These are phyloP conservation scores for Castanea mollissima DNA, from an alignment of 306 rosid genomes.

Conservation along the genomic window DNA sequence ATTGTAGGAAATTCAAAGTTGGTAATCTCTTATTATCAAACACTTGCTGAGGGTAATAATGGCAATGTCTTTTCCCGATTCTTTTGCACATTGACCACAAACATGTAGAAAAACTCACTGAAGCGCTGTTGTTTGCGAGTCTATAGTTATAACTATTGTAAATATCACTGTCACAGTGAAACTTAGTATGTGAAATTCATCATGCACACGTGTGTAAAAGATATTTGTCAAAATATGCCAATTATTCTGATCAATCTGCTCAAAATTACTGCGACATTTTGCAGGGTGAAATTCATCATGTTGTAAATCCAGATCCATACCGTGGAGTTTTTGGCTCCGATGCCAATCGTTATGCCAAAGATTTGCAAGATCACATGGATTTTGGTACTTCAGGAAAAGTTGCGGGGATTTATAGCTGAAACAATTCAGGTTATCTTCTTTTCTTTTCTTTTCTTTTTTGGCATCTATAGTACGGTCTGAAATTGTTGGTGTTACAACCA, in stretches of 20 bases:
- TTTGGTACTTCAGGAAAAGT: conserved; percentile 78
- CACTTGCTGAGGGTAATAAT: not conserved
- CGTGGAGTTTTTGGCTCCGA: conserved; percentile 74
- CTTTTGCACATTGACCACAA: not conserved
- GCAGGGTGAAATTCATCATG: conserved; percentile 88
- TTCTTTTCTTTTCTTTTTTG: not conserved
- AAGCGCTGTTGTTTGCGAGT: not conserved
- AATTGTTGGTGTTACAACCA: not conserved
- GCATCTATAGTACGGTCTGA: no score
- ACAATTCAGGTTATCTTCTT: conserved; percentile 62
- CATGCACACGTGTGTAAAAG: not conserved
- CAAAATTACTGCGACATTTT: conserved; percentile 20
- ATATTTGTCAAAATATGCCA: not conserved
- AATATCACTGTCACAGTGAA: not conserved
- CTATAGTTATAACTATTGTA: not conserved
- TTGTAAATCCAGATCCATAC: conserved; percentile 85
- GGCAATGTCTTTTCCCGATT: not conserved
- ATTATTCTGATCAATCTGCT: conserved; percentile 17
- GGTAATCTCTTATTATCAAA: not conserved
- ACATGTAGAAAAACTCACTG: not conserved
- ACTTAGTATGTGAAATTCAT: not conserved
- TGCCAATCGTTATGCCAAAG: conserved; percentile 63
- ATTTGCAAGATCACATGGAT: conserved; percentile 80
- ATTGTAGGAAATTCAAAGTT: not conserved
- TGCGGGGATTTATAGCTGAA: conserved; percentile 93